Base-by-base conservation (phyloP, 2,329 filamentous ascomycete genomes). In the Onygena corvina region DNA sequence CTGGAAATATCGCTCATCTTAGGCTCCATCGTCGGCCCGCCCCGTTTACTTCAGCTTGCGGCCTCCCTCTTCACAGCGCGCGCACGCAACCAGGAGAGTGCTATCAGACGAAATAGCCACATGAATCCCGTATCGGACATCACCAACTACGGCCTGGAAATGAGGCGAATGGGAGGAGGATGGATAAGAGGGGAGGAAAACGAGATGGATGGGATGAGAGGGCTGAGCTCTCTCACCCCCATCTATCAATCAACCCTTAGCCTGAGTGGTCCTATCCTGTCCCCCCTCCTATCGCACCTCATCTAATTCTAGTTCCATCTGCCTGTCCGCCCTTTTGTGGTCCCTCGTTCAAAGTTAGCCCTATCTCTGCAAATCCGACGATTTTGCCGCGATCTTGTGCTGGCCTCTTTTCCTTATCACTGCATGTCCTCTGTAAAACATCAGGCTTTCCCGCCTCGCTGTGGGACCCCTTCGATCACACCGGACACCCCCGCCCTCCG, bases 381-480 rank as follows among this genome's bases (percentile, higher is more conserved):
- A n/a, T 11, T 38, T 18, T 18, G 18, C 18, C 11, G 14, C 34
- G 8, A 9, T 18, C 34, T 38, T 20, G 14, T n/a, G n/a, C n/a
- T n/a, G n/a, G n/a, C n/a, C n/a, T n/a, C n/a, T n/a, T n/a, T n/a
- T 18, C 14, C 34, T 23, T 40, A 40, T 9, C 36, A 40, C 36
- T 40, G 36, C 36, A 40, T 25, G 36, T 40, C 36, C 18, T 40
- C 25, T 40, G 36, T 40, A 40, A 40, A 40, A 40, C 36, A 40
- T 23, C 18, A n/a, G 20, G 7, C 6, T 40, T 21, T 16, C 25
- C 36, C 20, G 36, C 36, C 18, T 40, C 36, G 36, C 36, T 40
- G 36, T 40, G 36, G 36, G 36, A 40, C 36, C 11, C 20, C 30
- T 23, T 29, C 27, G 27, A 29, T 29, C 27, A 40, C 4, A 18